Base-by-base conservation (phyloP, 2,329 filamentous ascomycete genomes). In the Tolypocladium nubicola region DNA sequence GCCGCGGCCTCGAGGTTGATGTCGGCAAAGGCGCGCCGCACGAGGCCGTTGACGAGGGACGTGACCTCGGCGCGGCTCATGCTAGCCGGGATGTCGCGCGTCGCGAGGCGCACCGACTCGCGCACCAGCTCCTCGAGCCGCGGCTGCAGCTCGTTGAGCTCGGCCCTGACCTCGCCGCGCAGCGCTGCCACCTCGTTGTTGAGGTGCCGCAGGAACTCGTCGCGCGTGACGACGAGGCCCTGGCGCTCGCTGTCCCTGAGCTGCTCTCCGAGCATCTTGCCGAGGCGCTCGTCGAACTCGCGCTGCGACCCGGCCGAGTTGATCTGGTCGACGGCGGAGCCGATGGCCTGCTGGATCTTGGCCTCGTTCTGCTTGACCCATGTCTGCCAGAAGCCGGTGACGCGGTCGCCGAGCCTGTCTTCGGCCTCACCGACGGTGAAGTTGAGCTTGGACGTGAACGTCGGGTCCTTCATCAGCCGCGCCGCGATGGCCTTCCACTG, bases 341-440 rank as follows among this genome's bases (percentile, higher is more conserved):
- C 65, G 4, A 75, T 59, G 38, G 68, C 61, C 45, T 66, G 60
- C 1, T 65, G 58, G 23, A 75, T 68, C 55, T 70, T 69, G 54
- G 71, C 68, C 16, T 78, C 67, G 65, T 85, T 85, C 21, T 74
- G 74, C 45, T 70, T 71, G 35, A 82, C 65, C 78, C 81, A 86
- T 0, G 71, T 69, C 23, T 77, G 72, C 81, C 81, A 85, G 4
- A 73, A 70, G 41, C 58, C 70, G 1, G 71, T 68, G 45, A 75
- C 62, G 37, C 70, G 70, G 7, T 61, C 58, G 53, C 71, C 63
- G 3, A 75, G 30, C 1, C 59, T 60, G 16, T 56, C 47, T 11
- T 70, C 67, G 19, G 66, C 60, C 3, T 62, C 62, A 1, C 68
- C 64, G 1, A 68, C 60, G 4, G 60, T 59, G 0, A 64, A 59